These are phyloP conservation scores for Phytophthora idaei DNA, from an alignment of 352 stramenopile genomes.

Conservation along the genomic window DNA sequence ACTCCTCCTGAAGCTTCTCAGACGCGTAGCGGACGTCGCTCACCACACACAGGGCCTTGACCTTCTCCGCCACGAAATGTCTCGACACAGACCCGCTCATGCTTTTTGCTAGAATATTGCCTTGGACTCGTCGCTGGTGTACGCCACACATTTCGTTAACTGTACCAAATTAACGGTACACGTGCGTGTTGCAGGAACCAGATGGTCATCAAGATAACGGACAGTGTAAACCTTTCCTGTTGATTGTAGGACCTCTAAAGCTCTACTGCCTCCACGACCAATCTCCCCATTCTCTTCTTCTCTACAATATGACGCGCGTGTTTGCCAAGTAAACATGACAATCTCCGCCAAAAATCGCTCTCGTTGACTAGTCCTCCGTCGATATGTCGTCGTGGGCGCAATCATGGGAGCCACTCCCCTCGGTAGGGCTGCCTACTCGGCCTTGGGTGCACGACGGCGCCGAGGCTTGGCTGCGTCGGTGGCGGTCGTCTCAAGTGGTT, in stretches of 20 bases:
- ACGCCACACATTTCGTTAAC: not conserved
- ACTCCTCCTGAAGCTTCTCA: conserved; percentile 34
- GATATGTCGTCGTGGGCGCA: conserved; percentile 21
- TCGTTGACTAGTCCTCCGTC: not conserved
- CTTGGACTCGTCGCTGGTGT: not conserved
- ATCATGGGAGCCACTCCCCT: conserved; percentile 16
- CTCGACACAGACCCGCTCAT: conserved; percentile 52
- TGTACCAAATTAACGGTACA: not conserved
- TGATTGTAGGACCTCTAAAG: conserved; percentile 33
- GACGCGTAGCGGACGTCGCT: conserved; percentile 54
- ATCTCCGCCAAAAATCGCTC: conserved; percentile 20
- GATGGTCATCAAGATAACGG: not conserved
- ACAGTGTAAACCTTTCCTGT: conserved; percentile 5
- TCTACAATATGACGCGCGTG: conserved; percentile 28
- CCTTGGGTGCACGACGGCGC: conserved; percentile 70
- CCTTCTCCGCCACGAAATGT: conserved; percentile 72
- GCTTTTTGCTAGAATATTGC: not conserved
- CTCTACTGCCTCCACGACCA: conserved; percentile 35
- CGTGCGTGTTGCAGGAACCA: not conserved
- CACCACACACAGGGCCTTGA: conserved; percentile 64
- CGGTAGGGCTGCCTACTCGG: conserved; percentile 44
- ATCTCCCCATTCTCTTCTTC: conserved; percentile 21
- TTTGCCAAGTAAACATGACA: conserved; percentile 10
- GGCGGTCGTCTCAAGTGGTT: conserved; percentile 20
- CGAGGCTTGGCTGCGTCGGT: conserved; percentile 43